Conservation (phyloP, 2,329 filamentous ascomycete species). For the Colletotrichum sp. region DNA sequence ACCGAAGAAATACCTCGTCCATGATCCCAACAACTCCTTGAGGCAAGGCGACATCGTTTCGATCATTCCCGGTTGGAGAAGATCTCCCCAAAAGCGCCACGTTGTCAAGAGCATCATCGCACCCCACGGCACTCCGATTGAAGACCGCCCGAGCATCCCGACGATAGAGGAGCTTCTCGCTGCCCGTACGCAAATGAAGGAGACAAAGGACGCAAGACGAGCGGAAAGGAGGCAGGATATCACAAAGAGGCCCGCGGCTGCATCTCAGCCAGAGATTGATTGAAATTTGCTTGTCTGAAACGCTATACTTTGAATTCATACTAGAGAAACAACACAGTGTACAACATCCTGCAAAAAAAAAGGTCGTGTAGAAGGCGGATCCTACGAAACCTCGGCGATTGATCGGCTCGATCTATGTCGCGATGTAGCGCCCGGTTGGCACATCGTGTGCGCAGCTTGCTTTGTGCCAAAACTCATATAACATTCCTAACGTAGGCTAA, state of each 20-base stretch:
- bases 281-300: neutral
- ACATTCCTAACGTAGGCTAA: neutral
- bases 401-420: neutral
- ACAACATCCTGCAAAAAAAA: neutral
- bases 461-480: neutral
- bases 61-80: constrained; percentile 70
- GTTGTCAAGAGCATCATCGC: constrained; percentile 79
- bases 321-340: neutral
- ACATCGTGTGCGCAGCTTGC: neutral
- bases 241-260: neutral
- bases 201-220: constrained; percentile 61
- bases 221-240: constrained; percentile 34
- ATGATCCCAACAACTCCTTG: constrained; percentile 78
- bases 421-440: neutral
- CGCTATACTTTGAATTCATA: neutral
- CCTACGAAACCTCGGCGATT: neutral
- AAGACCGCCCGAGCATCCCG: constrained; percentile 69
- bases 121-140: constrained; percentile 67
- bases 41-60: constrained; percentile 77
- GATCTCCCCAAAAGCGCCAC: constrained; percentile 71
- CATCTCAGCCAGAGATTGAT: neutral
- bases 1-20: constrained; percentile 71
- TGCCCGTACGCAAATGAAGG: constrained; percentile 58
- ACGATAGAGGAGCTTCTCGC: constrained; percentile 65
- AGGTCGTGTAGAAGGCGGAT: neutral